Conservation (phyloP, 169 alveolate genomes). For the Cryptosporidium canis region DNA sequence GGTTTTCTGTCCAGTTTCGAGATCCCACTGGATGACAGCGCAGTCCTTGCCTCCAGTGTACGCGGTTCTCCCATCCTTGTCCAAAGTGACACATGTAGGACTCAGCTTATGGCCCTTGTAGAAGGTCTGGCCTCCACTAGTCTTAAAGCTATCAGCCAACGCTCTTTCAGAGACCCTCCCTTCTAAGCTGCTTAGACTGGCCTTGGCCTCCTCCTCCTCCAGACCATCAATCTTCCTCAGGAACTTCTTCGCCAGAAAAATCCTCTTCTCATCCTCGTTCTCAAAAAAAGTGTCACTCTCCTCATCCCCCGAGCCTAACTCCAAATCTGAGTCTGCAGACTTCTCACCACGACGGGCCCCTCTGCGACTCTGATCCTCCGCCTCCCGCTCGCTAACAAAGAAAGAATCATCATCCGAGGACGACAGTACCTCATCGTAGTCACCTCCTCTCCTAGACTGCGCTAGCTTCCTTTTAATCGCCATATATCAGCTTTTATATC, state of each 20-base stretch:
- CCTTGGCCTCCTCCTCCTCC: neutral
- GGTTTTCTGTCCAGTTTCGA: slow-evolving; percentile 68
- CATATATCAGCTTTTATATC: too few relatives aligned
- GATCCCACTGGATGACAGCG: slow-evolving; percentile 76
- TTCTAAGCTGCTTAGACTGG: neutral
- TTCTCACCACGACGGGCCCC: neutral
- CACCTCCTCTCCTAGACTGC: neutral
- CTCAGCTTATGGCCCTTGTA: slow-evolving; percentile 77
- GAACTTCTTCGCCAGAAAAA: slow-evolving; percentile 40
- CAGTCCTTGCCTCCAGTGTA: slow-evolving; percentile 81
- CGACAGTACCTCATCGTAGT: slow-evolving; percentile 17
- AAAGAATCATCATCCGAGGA: slow-evolving; percentile 60
- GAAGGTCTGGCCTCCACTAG: slow-evolving; percentile 9
- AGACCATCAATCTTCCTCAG: slow-evolving; percentile 18
- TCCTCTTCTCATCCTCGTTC: slow-evolving; percentile 38
- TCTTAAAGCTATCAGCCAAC: slow-evolving; percentile 28
- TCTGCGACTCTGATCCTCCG: neutral
- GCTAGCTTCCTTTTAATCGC: too few relatives aligned
- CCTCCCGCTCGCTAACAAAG: neutral
- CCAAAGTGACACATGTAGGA: slow-evolving; percentile 76
- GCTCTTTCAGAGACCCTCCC: slow-evolving; percentile 5
- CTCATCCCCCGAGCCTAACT: neutral
- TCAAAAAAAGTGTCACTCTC: slow-evolving; percentile 48
- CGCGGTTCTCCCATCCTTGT: slow-evolving; percentile 46
- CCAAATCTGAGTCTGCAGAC: neutral